These are phyloP conservation scores for Claviceps lovelessii DNA, from an alignment of 2,329 filamentous ascomycete genomes.

Conservation along the genomic window DNA sequence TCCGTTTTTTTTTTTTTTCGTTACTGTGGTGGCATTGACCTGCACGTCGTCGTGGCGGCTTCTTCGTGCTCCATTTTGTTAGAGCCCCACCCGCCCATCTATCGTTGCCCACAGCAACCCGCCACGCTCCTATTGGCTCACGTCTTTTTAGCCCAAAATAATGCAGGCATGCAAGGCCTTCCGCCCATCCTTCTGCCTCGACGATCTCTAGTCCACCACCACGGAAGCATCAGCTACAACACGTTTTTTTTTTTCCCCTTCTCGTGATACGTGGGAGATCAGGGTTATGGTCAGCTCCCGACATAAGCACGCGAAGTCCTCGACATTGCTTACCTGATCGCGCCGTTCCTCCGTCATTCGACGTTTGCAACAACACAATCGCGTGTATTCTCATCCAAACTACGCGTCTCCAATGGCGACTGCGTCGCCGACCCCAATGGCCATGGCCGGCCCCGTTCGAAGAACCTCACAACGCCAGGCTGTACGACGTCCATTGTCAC, in stretches of 20 bases:
- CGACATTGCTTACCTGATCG: background rate
- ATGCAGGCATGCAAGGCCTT: background rate
- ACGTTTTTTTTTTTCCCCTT: slow-evolving; percentile 16
- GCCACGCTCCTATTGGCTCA: slow-evolving; percentile 17
- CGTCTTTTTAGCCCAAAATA: slow-evolving; percentile 14
- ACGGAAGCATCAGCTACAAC: slow-evolving; percentile 18
- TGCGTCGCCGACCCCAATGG: slow-evolving; percentile 41
- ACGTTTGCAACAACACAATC: background rate
- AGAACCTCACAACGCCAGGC: slow-evolving; percentile 43
- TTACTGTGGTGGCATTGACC: background rate
- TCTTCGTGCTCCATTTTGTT: background rate
- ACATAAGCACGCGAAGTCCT: slow-evolving; percentile 21
- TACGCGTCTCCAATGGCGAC: slow-evolving; percentile 29
- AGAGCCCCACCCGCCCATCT: background rate
- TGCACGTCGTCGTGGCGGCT: background rate
- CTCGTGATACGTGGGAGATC: slow-evolving; percentile 11
- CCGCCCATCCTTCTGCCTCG: slow-evolving; percentile 5
- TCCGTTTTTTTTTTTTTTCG: too few relatives aligned
- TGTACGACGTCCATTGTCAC: slow-evolving; percentile 34
- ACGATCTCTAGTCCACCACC: slow-evolving; percentile 10
- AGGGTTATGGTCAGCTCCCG: slow-evolving; percentile 23
- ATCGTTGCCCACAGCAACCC: slow-evolving; percentile 20
- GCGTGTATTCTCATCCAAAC: slow-evolving; percentile 6
- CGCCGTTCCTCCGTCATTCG: slow-evolving; percentile 11
- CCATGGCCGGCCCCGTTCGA: slow-evolving; percentile 33